Evolutionary conservation across 73 alveolate species (phyloP), one percentile per base, ranked within the genome.

Genomic region (Paramecium sexaurelia): DNA sequence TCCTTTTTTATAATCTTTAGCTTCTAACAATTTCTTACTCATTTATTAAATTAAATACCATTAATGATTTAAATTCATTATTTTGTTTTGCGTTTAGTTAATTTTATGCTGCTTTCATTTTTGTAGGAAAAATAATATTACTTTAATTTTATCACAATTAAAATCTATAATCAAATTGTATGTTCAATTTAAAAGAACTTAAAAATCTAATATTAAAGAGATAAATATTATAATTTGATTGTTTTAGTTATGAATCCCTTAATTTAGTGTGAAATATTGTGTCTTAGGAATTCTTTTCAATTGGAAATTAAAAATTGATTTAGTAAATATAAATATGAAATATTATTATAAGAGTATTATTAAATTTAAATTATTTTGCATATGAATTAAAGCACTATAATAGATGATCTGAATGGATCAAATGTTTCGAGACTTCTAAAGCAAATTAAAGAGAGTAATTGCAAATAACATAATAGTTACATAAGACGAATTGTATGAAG

Each of bases 401-500:
- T 73, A 78, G 27, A 78, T 3, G 90, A 78, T 47, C 19, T 78
- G 22, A 78, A 78, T 43, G 90, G 55, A 10, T 78, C 75, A 0
- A 41, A 78, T 41, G 90, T 78, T 39, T 78, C 90, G 5, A 37
- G 90, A 40, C 22, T 78, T 6, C 19, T 78, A 22, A 37, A 15
- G 19, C 13, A 78, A 78, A 78, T 78, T 7, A 78, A 78, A 43
- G 90, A 78, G 9, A 40, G 90, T 78, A 73, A 41, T n/a, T 20
- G 1, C 19, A 0, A 9, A 29, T 41, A 1, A 20, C 13, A 29
- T 78, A 3, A 6, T 39, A 78, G 90, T 78, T 1, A 78, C 90
- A 6, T 24, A 41, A 4, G 90, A 78, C 41, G 90, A 78, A 20
- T 78, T 78, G 66, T 78, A 78, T 78, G 90, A 78, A n/a, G 90